phyloP scores from a whole-genome alignment of 169 alveolate genomes.

The Fabrea salina region DNA sequence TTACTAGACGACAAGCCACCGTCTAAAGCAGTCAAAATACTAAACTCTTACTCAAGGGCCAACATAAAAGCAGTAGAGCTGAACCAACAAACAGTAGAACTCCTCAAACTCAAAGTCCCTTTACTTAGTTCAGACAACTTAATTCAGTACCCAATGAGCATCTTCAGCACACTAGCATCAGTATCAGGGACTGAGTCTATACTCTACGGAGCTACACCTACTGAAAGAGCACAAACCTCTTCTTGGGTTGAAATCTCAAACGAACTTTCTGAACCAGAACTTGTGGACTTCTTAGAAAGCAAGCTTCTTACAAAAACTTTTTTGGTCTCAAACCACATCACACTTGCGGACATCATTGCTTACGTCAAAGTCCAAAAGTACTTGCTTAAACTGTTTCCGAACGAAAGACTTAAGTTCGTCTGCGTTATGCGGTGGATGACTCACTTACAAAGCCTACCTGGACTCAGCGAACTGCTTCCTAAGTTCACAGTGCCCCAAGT shows the following conservation, averaged over 20 bases:
- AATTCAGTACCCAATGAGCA: neutral
- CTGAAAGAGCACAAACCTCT: slow-evolving; percentile 15
- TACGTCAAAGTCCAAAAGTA: neutral
- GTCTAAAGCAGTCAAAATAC: neutral
- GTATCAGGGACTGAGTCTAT: neutral
- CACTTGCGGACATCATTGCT: slow-evolving; percentile 25
- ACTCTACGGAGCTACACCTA: neutral
- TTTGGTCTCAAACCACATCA: slow-evolving; percentile 30
- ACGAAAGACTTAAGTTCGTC: slow-evolving; percentile 1
- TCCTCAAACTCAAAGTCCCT: slow-evolving; percentile 1
- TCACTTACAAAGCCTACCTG: slow-evolving; percentile 22
- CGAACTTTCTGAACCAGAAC: neutral
- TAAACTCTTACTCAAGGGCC: neutral
- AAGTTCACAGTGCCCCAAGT: neutral
- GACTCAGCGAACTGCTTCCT: neutral
- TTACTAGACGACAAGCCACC: neutral
- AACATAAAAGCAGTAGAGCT: slow-evolving; percentile 8
- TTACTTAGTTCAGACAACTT: neutral
- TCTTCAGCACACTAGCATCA: neutral
- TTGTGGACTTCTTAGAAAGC: neutral
- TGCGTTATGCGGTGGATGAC: slow-evolving; percentile 23
- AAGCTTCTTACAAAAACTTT: slow-evolving; percentile 19
- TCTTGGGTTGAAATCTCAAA: slow-evolving; percentile 12
- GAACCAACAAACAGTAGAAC: neutral
- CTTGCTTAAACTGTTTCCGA: neutral